Base-by-base conservation (phyloP, 2,329 filamentous ascomycete species). In the Fusarium nygamai region DNA sequence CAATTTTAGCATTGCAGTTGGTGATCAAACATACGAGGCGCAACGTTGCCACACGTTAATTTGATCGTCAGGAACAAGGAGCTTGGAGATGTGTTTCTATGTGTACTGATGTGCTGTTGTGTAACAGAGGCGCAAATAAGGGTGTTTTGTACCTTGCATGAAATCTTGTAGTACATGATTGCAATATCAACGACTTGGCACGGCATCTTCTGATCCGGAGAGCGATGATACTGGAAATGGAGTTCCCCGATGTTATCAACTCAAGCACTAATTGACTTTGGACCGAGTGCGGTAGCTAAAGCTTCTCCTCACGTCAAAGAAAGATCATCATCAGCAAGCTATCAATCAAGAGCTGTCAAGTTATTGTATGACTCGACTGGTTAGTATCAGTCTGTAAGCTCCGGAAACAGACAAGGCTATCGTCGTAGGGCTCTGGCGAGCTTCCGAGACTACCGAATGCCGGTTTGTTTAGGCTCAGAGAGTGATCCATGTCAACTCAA, bases 61-160 rank as follows among this genome's bases (percentile, higher is more conserved):
- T 17, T 38, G 67, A 74, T 74, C 67, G 59, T 38, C 71, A 74
- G 71, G 71, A n/a, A 68, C 71, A 43, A 43, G 24, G 8, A 47
- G 44, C 24, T 46, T 34, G 24, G 14, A 16, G 22, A 34, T 57
- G 36, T 34, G 19, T 14, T 8, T 46, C 16, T 44, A 24, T 13
- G 20, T 51, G 20, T 29, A 34, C 44, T 16, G 31, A 38, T 50
- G 47, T 59, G 22, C 20, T 33, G 59, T 57, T 31, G 66, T 74
- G 71, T 29, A 36, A 69, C 64, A 43, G 17, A 24, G 48, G 58
- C 48, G 46, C 29, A 59, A 47, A 36, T 27, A n/a, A 44, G 22
- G 38, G 36, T 44, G 34, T 14, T 34, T 22, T 22, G 19, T 50
- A 56, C 54, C 59, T 71, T 61, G 61, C 47, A 64, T 64, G 59